phyloP scores from a whole-genome alignment of 2,329 filamentous ascomycete genomes.

The Fusarium armeniacum region DNA sequence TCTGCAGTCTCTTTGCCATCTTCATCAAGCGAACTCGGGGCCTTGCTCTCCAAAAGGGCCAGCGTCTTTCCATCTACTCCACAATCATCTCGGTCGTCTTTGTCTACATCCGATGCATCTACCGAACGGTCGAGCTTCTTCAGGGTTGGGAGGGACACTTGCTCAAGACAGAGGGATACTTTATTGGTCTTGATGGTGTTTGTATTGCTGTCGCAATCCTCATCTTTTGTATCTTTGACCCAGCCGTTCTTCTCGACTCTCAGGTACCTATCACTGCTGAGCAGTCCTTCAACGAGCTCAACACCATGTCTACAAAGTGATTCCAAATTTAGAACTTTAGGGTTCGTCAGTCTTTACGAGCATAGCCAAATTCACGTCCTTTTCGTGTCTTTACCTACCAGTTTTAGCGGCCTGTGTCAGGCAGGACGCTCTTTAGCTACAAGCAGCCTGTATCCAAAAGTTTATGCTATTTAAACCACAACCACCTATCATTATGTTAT shows the following conservation, averaged over 20 bases:
- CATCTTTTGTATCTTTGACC: conserved; percentile 55
- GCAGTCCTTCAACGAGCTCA: conserved; percentile 21
- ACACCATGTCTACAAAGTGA: conserved; percentile 12
- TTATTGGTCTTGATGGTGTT: conserved; percentile 63
- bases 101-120: conserved; percentile 64
- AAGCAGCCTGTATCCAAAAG: background rate
- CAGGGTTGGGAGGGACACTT: conserved; percentile 65
- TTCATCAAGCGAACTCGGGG: conserved; percentile 57
- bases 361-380: background rate
- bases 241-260: conserved; percentile 40
- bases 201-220: conserved; percentile 63
- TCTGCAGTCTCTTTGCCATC: conserved; percentile 56
- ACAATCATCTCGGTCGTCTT: conserved; percentile 59
- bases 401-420: too few species aligned
- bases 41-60: conserved; percentile 50
- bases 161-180: conserved; percentile 64
- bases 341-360: background rate
- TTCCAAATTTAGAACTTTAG: background rate
- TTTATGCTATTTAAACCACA: background rate
- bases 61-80: conserved; percentile 52
- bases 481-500: accelerated
- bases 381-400: background rate
- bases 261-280: conserved; percentile 1
- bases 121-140: conserved; percentile 64
- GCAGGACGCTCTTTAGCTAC: too few species aligned